Evolutionary conservation across 345 rosid species (phyloP), one percentile per base, ranked within the genome.

Genomic region (Luvunga scandens): DNA sequence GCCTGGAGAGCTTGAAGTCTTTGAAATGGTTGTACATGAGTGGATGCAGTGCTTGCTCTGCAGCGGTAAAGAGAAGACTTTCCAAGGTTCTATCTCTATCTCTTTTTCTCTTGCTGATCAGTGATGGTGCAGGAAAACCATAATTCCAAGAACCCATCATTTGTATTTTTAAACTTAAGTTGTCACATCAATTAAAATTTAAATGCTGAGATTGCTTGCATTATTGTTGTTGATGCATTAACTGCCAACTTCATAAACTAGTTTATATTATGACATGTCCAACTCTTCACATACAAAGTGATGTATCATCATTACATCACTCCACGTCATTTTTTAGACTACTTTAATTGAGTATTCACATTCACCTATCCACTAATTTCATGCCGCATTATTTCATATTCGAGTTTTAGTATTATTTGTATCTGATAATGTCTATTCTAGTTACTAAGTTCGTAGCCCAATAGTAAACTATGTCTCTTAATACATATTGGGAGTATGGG

Each of bases 1-100:
- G 91, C 73, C 84, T 90, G 9, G 84, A 88, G 76, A 77, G 8
- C 55, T 76, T 85, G 77, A 84, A 78, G 73, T 82, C 88, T 25
- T 31, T 90, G 79, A 82, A 16, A 77, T 5, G 79, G 56, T 72
- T 89, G 78, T 85, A 79, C 72, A 71, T 89, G 89, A 84, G 75
- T 33, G 81, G 84, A 7, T 85, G 90, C 84, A 75, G 19, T 45
- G 76, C 78, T 1, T 83, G 92, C 78, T 80, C 77, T 24, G 31
- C 73, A 13, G 81, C 30, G 25, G 87, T 79, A 2, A 86, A 78
- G 80, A 64, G 75, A 78, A 83, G 88, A 72, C 80, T 89, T 36
- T 81, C 87, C 3, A 86, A 89, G 89, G 91, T 89, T 53, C 34
- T 13, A 31, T 74, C 69, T 53, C 59, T 38, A 9, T 70, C 28